These are phyloP conservation scores for Cymbopogon citratus DNA, from an alignment of 176 grass and related monocot genomes.

Conservation along the genomic window DNA sequence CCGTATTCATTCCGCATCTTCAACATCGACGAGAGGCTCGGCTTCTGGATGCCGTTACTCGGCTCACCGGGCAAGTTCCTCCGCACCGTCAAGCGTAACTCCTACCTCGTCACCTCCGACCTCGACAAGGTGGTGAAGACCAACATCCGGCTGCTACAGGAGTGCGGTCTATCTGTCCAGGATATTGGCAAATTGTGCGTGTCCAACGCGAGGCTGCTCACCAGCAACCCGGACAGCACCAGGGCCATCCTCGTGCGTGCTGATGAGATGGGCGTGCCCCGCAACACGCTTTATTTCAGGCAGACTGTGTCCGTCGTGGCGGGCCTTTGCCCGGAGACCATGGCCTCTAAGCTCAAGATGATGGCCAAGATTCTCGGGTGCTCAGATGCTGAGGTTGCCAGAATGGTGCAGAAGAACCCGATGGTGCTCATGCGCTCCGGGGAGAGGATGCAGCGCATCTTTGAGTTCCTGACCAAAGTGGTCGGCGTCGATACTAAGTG, in stretches of 20 bases:
- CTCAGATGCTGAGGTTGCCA: slow-evolving; percentile 36
- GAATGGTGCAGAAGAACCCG: slow-evolving; percentile 15
- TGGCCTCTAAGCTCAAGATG: slow-evolving; percentile 41
- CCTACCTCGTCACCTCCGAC: slow-evolving; percentile 20
- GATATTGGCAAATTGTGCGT: slow-evolving; percentile 19
- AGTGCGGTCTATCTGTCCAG: slow-evolving; percentile 16
- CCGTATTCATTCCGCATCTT: slow-evolving; percentile 2
- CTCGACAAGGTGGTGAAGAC: slow-evolving; percentile 31
- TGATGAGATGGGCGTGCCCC: slow-evolving; percentile 32
- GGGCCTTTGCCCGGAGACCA: neutral
- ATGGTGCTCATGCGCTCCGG: slow-evolving; percentile 12
- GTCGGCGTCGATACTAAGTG: slow-evolving; percentile 18
- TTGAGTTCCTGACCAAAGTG: slow-evolving; percentile 35
- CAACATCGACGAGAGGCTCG: slow-evolving; percentile 35
- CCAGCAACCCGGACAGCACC: neutral
- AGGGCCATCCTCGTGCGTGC: slow-evolving; percentile 18
- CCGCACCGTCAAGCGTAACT: slow-evolving; percentile 14
- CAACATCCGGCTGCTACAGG: slow-evolving; percentile 39
- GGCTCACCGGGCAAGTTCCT: slow-evolving; percentile 28
- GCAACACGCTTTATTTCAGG: slow-evolving; percentile 29
- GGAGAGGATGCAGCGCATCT: slow-evolving; percentile 14
- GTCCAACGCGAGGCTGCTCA: slow-evolving; percentile 28
- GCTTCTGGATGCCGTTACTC: slow-evolving; percentile 37
- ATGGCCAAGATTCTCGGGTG: slow-evolving; percentile 24
- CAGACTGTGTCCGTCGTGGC: neutral